These are phyloP conservation scores for Barbarea vulgaris DNA, from an alignment of 345 rosid genomes.

Conservation along the genomic window DNA sequence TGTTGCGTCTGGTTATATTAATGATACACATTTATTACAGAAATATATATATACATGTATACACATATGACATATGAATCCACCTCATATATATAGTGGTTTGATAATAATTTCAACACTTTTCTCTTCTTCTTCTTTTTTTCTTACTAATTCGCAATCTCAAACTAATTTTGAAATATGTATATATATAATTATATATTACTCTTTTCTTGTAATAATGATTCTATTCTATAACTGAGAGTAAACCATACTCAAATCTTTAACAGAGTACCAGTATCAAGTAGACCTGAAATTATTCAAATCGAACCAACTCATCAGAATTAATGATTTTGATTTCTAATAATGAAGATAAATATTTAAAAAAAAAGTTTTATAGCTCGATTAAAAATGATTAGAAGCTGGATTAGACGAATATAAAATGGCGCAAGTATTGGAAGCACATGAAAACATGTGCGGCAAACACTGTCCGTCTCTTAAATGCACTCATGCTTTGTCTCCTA, in stretches of 20 bases:
- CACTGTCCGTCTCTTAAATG: slow-evolving; percentile 38
- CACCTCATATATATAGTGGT: background rate
- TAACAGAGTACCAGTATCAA: background rate
- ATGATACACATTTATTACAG: slow-evolving; percentile 16
- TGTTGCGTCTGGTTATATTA: slow-evolving; percentile 16
- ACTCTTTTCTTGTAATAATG: background rate
- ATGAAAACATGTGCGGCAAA: slow-evolving; percentile 37
- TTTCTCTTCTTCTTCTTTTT: background rate
- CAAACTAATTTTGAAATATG: background rate
- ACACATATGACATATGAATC: background rate
- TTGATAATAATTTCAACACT: background rate
- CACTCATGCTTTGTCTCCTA: slow-evolving; percentile 18
- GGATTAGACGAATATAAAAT: slow-evolving; percentile 19
- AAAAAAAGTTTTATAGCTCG: background rate
- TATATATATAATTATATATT: too few relatives aligned
- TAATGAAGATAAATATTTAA: background rate
- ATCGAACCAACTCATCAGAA: slow-evolving; percentile 22
- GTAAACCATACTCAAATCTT: background rate
- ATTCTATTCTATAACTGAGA: background rate
- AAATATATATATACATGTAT: background rate
- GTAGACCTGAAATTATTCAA: slow-evolving; percentile 4
- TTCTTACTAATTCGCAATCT: background rate
- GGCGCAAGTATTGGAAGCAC: slow-evolving; percentile 35
- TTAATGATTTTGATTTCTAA: slow-evolving; percentile 9
- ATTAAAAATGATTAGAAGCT: slow-evolving; percentile 29